These are phyloP conservation scores for Penicillium diatomitis DNA, from an alignment of 495 filamentous ascomycete species.

Conservation along the genomic window DNA sequence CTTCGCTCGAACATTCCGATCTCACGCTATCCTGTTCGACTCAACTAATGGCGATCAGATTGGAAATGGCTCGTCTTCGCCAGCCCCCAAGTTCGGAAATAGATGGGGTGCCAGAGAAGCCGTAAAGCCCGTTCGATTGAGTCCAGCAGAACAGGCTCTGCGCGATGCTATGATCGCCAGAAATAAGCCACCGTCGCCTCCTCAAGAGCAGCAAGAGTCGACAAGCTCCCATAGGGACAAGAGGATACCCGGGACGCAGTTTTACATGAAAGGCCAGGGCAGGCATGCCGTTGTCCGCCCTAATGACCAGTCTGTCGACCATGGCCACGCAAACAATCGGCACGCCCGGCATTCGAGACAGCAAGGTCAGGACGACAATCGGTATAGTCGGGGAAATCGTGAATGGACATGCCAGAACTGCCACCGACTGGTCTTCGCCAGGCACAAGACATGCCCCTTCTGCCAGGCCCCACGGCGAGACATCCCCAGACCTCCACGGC, in stretches of 20 bases:
- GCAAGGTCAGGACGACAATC: background rate
- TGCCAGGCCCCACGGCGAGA: conserved; percentile 22
- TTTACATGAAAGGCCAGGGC: background rate
- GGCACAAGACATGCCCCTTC: conserved; percentile 17
- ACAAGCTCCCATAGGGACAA: background rate
- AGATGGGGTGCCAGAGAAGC: conserved; percentile 18
- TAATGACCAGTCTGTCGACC: background rate
- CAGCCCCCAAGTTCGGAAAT: conserved; percentile 15
- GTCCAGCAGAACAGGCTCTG: conserved; percentile 26
- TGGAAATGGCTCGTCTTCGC: conserved; percentile 3
- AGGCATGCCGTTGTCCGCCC: background rate
- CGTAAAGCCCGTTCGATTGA: conserved; percentile 18
- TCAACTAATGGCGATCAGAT: conserved; percentile 11
- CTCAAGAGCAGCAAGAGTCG: background rate
- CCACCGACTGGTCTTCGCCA: conserved; percentile 13
- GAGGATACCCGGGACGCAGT: background rate
- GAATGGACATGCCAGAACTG: conserved; percentile 33
- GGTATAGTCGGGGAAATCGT: background rate
- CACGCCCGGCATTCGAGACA: background rate
- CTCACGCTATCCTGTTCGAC: conserved; percentile 16
- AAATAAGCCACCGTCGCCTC: conserved; percentile 2
- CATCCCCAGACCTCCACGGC: background rate
- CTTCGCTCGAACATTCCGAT: conserved; percentile 20
- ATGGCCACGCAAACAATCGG: background rate
- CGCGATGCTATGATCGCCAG: conserved; percentile 23